Percentiles rank a stretch among this genome's conserved stretches.
phyloP scores from a whole-genome alignment of 2,329 filamentous ascomycete species.

The Alternaria metachromatica region DNA sequence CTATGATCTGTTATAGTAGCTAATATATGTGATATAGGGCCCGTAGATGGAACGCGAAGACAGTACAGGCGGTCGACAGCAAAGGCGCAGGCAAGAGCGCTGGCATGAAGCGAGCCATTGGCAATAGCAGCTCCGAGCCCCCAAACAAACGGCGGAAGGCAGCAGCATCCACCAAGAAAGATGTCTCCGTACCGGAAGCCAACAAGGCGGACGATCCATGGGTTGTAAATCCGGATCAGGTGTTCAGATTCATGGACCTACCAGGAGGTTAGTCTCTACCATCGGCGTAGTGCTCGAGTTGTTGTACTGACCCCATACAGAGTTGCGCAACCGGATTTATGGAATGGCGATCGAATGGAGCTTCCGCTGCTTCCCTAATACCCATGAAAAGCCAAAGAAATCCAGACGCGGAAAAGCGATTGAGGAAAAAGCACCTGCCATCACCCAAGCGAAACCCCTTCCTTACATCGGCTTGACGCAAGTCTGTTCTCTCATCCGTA shows the following conservation, averaged over 20 bases:
- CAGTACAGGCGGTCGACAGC: not conserved
- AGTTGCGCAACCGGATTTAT: conserved; percentile 37
- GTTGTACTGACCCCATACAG: conserved; percentile 9
- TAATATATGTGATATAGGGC: conserved; percentile 12
- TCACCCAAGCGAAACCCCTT: conserved; percentile 5
- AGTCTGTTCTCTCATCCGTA: conserved; percentile 26
- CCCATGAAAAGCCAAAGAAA: conserved; percentile 6
- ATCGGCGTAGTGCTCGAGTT: too few relatives aligned
- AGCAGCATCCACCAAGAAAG: too few relatives aligned
- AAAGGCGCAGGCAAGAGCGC: conserved; percentile 6
- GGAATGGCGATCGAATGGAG: conserved; percentile 19
- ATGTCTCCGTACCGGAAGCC: too few relatives aligned
- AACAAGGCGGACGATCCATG: too few relatives aligned
- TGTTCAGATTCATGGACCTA: conserved; percentile 32
- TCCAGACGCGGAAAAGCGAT: not conserved
- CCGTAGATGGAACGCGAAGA: not conserved
- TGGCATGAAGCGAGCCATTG: conserved; percentile 6
- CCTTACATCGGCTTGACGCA: conserved; percentile 33
- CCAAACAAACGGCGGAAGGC: conserved; percentile 14
- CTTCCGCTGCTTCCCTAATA: conserved; percentile 20
- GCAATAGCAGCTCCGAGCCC: not conserved
- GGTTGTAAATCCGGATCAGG: not conserved
- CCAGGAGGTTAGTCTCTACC: conserved; percentile 24
- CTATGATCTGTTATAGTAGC: not conserved
- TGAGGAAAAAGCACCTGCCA: not conserved